Evolutionary conservation across 2,329 filamentous ascomycete genomes (phyloP).

Genomic region (Penicillium sp.): DNA sequence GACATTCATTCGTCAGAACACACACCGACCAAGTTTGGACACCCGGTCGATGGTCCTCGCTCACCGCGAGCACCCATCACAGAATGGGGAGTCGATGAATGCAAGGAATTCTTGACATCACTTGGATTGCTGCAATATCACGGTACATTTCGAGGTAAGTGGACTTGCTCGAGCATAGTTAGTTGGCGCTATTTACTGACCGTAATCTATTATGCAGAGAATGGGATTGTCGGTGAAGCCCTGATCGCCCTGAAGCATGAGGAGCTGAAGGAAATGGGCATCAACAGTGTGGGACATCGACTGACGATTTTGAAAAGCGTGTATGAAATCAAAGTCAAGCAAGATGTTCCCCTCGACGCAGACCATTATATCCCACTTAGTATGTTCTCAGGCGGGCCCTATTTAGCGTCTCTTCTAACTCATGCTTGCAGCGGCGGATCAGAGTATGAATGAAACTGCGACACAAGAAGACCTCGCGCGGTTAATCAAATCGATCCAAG

Average conservation of each 20-base stretch:
- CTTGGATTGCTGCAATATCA: conserved; percentile 81
- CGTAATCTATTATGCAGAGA: conserved; percentile 61
- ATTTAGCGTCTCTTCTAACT: conserved; percentile 9
- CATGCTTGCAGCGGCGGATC: conserved; percentile 70
- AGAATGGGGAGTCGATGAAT: conserved; percentile 74
- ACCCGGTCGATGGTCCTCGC: conserved; percentile 50
- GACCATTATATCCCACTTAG: conserved; percentile 92
- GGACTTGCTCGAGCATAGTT: background rate
- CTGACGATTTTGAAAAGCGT: conserved; percentile 93
- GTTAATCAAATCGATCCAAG: conserved; percentile 81
- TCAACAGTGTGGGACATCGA: conserved; percentile 87
- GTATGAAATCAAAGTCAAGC: conserved; percentile 92
- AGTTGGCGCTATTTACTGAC: background rate
- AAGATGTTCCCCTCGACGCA: conserved; percentile 84
- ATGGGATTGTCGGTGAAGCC: conserved; percentile 90
- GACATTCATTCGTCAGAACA: conserved; percentile 59
- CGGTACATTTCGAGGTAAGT: conserved; percentile 76
- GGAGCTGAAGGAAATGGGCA: conserved; percentile 92
- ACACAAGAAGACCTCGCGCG: conserved; percentile 91
- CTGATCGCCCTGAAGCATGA: conserved; percentile 85
- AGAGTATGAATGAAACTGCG: conserved; percentile 79
- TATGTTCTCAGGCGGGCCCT: conserved; percentile 48
- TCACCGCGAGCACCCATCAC: conserved; percentile 57
- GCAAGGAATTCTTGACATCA: conserved; percentile 79
- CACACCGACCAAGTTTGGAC: conserved; percentile 60